These are phyloP conservation scores for Ogataea degrootiae DNA, from an alignment of 805 yeast genomes.

Conservation along the genomic window DNA sequence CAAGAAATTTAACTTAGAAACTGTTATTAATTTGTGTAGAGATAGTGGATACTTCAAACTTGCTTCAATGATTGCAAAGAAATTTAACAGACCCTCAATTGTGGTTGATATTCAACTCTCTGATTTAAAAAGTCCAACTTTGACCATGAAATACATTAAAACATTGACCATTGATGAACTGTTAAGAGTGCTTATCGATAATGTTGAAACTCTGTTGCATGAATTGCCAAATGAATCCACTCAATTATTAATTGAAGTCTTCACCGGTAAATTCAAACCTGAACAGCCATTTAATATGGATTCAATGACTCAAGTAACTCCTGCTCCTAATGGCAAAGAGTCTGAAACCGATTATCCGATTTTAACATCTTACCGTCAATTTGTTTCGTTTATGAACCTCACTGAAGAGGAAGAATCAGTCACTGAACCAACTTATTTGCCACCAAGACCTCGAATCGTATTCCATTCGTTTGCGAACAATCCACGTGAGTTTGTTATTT, in stretches of 20 bases:
- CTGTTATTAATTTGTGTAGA: constrained; percentile 63
- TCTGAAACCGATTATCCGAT: constrained; percentile 37
- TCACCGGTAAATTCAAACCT: constrained; percentile 78
- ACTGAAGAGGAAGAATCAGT: constrained; percentile 11
- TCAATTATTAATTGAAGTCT: constrained; percentile 73
- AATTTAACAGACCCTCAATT: constrained; percentile 64
- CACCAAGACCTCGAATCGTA: constrained; percentile 85
- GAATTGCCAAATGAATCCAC: constrained; percentile 76
- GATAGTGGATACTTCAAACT: constrained; percentile 64
- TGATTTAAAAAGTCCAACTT: constrained; percentile 56
- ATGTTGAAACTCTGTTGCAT: constrained; percentile 60
- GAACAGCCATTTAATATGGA: constrained; percentile 19
- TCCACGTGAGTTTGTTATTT: constrained; percentile 84
- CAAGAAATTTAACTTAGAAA: constrained; percentile 58
- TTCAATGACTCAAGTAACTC: constrained; percentile 8
- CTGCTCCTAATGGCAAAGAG: constrained; percentile 1
- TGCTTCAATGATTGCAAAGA: constrained; percentile 66
- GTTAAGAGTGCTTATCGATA: constrained; percentile 51
- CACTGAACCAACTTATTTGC: constrained; percentile 69
- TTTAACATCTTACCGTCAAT: constrained; percentile 49
- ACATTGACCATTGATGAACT: constrained; percentile 74
- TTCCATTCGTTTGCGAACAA: constrained; percentile 84
- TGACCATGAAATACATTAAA: constrained; percentile 60
- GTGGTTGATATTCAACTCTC: constrained; percentile 73
- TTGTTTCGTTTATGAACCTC: constrained; percentile 28